Percentiles rank a stretch among this genome's conserved stretches.
Evolutionary conservation across 164 flowering plant species (phyloP).

Genomic region (Nelumbo lutea): DNA sequence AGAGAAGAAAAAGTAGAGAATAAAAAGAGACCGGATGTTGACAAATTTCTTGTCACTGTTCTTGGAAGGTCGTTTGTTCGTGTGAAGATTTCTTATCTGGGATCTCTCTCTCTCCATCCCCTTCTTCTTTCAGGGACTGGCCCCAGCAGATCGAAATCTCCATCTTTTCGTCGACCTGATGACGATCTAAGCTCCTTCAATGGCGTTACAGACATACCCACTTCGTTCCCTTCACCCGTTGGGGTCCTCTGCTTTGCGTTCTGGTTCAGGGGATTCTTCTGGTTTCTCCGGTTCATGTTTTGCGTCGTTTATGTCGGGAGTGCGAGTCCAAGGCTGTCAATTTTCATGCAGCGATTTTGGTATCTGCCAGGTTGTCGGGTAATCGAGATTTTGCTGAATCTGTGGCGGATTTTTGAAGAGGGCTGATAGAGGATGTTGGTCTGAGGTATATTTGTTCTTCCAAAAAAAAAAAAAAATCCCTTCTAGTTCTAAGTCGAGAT

Average conservation of each 20-base stretch:
- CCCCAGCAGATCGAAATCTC: slow-evolving; percentile 73
- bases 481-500: not conserved
- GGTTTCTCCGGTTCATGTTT: slow-evolving; percentile 2
- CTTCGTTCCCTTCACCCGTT: slow-evolving; percentile 20
- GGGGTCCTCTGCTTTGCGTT: slow-evolving; percentile 4
- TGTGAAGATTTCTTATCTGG: slow-evolving; percentile 87
- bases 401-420: slow-evolving; percentile 29
- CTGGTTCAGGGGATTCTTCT: slow-evolving; percentile 2
- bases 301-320: slow-evolving; percentile 13
- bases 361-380: slow-evolving; percentile 12
- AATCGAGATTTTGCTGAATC: slow-evolving; percentile 26
- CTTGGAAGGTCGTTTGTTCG: slow-evolving; percentile 82
- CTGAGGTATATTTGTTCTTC: slow-evolving; percentile 50
- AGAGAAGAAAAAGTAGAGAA: slow-evolving; percentile 65
- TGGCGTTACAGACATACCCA: slow-evolving; percentile 39
- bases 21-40: slow-evolving; percentile 97
- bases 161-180: slow-evolving; percentile 33
- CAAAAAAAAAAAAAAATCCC: not conserved
- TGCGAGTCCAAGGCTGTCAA: slow-evolving; percentile 24
- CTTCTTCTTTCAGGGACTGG: slow-evolving; percentile 31
- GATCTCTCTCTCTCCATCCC: slow-evolving; percentile 74
- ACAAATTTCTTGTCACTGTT: slow-evolving; percentile 98
- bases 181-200: slow-evolving; percentile 67
- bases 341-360: slow-evolving; percentile 25
- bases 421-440: slow-evolving; percentile 50